Percentiles rank a stretch among this genome's conserved stretches.
Conservation (phyloP, 768 basidiomycete species). For the Trichaptum fuscoviolaceum region DNA sequence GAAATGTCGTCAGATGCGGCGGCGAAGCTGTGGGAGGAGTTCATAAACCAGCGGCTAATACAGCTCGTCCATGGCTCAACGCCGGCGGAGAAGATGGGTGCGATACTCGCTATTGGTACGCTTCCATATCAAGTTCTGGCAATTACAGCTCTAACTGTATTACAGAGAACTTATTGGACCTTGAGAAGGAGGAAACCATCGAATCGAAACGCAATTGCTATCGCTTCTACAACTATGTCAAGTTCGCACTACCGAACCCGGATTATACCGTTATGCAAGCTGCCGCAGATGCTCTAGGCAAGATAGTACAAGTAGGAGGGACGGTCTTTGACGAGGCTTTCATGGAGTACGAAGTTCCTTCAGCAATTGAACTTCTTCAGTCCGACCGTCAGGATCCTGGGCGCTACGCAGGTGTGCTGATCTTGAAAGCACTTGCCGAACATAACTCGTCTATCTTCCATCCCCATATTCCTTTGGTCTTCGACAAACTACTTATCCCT, state of each 20-base stretch:
- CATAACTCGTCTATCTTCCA: conserved; percentile 87
- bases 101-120: conserved; percentile 82
- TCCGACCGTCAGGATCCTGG: conserved; percentile 72
- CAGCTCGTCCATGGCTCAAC: conserved; percentile 80
- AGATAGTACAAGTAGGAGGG: conserved; percentile 81
- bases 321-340: conserved; percentile 82
- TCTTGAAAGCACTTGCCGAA: conserved; percentile 88
- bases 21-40: conserved; percentile 81
- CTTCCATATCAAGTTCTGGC: conserved; percentile 3
- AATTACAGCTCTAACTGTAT: conserved; percentile 9
- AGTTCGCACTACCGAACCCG: conserved; percentile 82
- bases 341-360: conserved; percentile 85
- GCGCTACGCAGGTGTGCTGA: conserved; percentile 90
- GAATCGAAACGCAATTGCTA: conserved; percentile 78
- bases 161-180: conserved; percentile 68
- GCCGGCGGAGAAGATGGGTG: conserved; percentile 77
- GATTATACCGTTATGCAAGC: conserved; percentile 93
- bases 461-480: conserved; percentile 78
- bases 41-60: conserved; percentile 73
- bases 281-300: conserved; percentile 87
- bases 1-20: conserved; percentile 82
- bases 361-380: conserved; percentile 75
- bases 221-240: conserved; percentile 89
- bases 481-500: conserved; percentile 90
- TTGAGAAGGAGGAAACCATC: conserved; percentile 74